phyloP scores from a whole-genome alignment of 2,329 filamentous ascomycete species.

The Fusarium sp. region DNA sequence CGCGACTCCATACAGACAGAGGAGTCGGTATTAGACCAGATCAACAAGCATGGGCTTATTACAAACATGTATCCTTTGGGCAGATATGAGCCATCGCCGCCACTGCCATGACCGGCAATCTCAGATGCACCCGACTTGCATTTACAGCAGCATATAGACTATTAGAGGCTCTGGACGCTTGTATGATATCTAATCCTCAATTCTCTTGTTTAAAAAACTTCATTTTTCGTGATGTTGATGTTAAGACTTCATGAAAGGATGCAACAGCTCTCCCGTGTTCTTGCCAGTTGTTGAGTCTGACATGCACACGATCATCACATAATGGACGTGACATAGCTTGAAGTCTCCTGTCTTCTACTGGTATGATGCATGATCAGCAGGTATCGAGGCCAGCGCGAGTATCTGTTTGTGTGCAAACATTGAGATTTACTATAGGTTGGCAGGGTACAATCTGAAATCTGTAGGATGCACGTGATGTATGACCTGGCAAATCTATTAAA shows the following conservation, averaged over 20 bases:
- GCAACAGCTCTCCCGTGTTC: not conserved
- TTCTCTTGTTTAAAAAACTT: constrained; percentile 25
- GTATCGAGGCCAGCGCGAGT: not conserved
- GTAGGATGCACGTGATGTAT: not conserved
- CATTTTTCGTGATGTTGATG: not conserved
- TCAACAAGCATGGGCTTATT: constrained; percentile 11
- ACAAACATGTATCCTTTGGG: constrained; percentile 5
- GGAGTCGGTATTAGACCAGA: constrained; percentile 25
- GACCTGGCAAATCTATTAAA: not conserved
- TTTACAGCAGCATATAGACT: constrained; percentile 39
- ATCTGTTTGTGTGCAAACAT: not conserved
- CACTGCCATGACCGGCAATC: not conserved
- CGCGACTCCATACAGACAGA: constrained; percentile 1
- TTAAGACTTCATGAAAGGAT: not conserved
- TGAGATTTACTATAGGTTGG: not conserved
- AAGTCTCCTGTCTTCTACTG: not conserved
- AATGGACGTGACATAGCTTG: not conserved
- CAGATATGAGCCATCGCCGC: constrained; percentile 19
- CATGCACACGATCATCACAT: not conserved
- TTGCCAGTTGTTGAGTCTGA: not conserved
- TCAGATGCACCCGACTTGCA: constrained; percentile 15
- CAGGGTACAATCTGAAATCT: not conserved
- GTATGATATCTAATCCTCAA: constrained; percentile 44
- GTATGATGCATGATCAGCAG: not conserved
- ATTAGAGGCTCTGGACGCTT: constrained; percentile 40